A percentile compares a stretch with the other conserved stretches of the same genome.
phyloP scores from a whole-genome alignment of 2,329 filamentous ascomycete genomes.

The Cordyceps cateniannulata region DNA sequence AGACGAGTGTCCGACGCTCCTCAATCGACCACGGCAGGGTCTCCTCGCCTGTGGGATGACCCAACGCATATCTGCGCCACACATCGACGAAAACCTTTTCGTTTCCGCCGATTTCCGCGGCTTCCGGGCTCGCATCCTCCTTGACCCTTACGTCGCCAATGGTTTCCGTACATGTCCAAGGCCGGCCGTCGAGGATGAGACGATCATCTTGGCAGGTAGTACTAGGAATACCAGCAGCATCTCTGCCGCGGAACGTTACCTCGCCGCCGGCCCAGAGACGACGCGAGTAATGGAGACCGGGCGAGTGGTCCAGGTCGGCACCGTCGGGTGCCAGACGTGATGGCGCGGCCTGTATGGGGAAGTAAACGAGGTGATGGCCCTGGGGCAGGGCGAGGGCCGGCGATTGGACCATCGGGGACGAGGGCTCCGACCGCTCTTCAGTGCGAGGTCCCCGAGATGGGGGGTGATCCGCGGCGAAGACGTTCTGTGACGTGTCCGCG shows the following conservation, averaged over 20 bases:
- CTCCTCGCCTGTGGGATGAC: conserved; percentile 13
- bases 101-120: conserved; percentile 16
- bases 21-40: conserved; percentile 27
- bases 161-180: conserved; percentile 39
- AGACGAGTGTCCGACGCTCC: conserved; percentile 47
- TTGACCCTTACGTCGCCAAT: conserved; percentile 33
- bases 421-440: neutral
- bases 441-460: neutral
- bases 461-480: conserved; percentile 6
- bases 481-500: neutral
- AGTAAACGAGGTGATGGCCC: conserved; percentile 82
- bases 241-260: conserved; percentile 42
- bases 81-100: conserved; percentile 49
- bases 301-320: conserved; percentile 73
- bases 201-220: conserved; percentile 18
- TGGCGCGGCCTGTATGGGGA: conserved; percentile 61
- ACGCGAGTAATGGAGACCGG: conserved; percentile 63
- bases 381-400: conserved; percentile 43
- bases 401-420: conserved; percentile 15
- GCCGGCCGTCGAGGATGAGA: conserved; percentile 33
- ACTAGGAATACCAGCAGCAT: conserved; percentile 13
- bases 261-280: conserved; percentile 87
- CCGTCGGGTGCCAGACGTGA: conserved; percentile 69
- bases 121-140: neutral
- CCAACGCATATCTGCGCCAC: conserved; percentile 36